These are phyloP conservation scores for Trichosporon sp. DNA, from an alignment of 1,284 basidiomycete species.

Conservation along the genomic window DNA sequence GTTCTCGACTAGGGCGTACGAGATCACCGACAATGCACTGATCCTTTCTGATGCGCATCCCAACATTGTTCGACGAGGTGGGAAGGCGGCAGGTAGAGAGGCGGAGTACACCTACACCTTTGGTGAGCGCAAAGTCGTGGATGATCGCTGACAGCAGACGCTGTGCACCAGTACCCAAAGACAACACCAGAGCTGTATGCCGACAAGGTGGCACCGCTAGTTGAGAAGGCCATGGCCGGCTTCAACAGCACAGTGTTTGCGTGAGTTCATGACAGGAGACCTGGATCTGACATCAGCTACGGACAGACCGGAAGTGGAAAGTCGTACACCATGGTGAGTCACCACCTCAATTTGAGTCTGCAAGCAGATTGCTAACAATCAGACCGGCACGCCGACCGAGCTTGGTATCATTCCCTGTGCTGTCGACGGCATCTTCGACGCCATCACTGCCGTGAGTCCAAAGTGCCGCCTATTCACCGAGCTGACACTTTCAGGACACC, in stretches of 20 bases:
- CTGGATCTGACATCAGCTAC: slow-evolving; percentile 26
- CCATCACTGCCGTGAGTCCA: slow-evolving; percentile 46
- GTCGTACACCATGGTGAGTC: slow-evolving; percentile 48
- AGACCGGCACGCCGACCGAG: slow-evolving; percentile 50
- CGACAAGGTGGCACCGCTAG: slow-evolving; percentile 51
- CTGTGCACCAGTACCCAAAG: slow-evolving; percentile 45
- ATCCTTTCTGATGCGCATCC: slow-evolving; percentile 42
- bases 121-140: slow-evolving; percentile 26
- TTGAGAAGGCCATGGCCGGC: slow-evolving; percentile 53
- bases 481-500: slow-evolving; percentile 26
- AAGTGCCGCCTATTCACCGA: neutral
- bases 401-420: slow-evolving; percentile 56
- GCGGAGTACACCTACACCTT: slow-evolving; percentile 45
- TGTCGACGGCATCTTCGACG: slow-evolving; percentile 53
- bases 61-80: slow-evolving; percentile 44
- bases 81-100: slow-evolving; percentile 41
- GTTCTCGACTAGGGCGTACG: slow-evolving; percentile 38
- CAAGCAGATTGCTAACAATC: neutral
- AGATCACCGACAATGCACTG: slow-evolving; percentile 34
- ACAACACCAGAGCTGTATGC: slow-evolving; percentile 49
- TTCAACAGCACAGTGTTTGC: slow-evolving; percentile 55
- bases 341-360: neutral
- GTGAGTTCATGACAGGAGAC: slow-evolving; percentile 12
- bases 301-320: slow-evolving; percentile 52
- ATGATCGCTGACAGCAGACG: slow-evolving; percentile 28